Base-by-base conservation (phyloP, 768 basidiomycete genomes). In the Termitomyces sp. region DNA sequence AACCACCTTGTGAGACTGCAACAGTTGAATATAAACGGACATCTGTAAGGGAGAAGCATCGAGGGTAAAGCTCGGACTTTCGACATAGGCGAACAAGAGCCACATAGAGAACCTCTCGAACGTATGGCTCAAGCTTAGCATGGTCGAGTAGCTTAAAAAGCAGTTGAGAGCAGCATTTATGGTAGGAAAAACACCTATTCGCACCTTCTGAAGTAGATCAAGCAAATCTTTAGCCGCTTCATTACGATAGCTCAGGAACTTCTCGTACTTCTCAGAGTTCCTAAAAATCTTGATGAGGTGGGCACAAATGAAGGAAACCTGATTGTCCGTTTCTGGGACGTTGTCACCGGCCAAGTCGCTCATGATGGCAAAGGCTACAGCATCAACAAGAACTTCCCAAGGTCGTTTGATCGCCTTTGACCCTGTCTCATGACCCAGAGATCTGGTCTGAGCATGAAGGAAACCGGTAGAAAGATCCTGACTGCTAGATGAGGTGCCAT, bases 61-160 rank as follows among this genome's bases (percentile, higher is more conserved):
- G 55, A 13, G 73, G 73, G 37, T 69, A 67, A 5, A 69, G 62
- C 6, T 63, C 61, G 2, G 70, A n/a, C n/a, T n/a, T n/a, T n/a
- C n/a, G n/a, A n/a, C n/a, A n/a, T n/a, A n/a, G n/a, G n/a, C n/a
- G n/a, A n/a, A n/a, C n/a, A n/a, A n/a, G n/a, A n/a, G 67, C 63
- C 4, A 58, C 47, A 6, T 65, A 47, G 18, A 70, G 49, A 20
- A 45, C 59, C 1, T 16, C 51, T 36, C 64, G 59, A 14, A 64
- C 44, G 16, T 5, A 16, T 26, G 40, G 3, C 12, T 57, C 50
- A 1, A 61, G 46, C 18, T 47, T 30, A 22, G 61, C 58, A 43
- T 62, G 55, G 52, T 68, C 66, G 26, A 68, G 49, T 20, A 58
- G 26, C 62, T 63, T 4, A 16, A 36, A 5, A 24, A 18, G 13